phyloP scores from a whole-genome alignment of 768 basidiomycete species.

The Brasilioporus rufonigricans region DNA sequence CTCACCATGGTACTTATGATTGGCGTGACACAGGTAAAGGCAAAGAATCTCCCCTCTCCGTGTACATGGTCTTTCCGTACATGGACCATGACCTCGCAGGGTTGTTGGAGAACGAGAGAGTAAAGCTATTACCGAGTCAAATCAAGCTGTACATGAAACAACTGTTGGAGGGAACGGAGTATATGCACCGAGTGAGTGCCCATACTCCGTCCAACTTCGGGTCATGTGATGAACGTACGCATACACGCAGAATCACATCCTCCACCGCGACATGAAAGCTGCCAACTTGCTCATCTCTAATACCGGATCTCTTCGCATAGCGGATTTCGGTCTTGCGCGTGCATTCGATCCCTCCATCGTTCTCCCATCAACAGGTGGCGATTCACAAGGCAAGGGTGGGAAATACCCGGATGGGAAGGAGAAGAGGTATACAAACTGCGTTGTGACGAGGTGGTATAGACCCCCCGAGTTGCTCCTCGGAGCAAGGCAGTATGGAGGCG shows the following conservation, averaged over 20 bases:
- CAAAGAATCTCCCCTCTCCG: conserved; percentile 67
- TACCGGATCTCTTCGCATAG: conserved; percentile 78
- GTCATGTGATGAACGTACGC: conserved; percentile 7
- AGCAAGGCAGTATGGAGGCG: conserved; percentile 84
- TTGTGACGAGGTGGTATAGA: conserved; percentile 93
- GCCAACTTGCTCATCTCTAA: conserved; percentile 95
- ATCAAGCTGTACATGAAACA: conserved; percentile 98
- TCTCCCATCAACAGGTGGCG: conserved; percentile 20
- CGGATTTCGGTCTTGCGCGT: conserved; percentile 95
- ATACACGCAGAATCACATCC: conserved; percentile 76
- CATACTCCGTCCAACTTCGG: background rate
- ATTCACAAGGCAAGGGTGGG: conserved; percentile 17
- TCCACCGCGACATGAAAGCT: conserved; percentile 99
- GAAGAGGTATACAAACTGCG: conserved; percentile 90
- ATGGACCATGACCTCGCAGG: conserved; percentile 99
- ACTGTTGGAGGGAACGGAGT: conserved; percentile 92
- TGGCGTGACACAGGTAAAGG: conserved; percentile 39
- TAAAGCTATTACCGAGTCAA: conserved; percentile 75
- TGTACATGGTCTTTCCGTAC: conserved; percentile 99
- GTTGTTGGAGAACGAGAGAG: conserved; percentile 86
- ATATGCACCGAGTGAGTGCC: conserved; percentile 83
- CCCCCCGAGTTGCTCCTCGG: conserved; percentile 92
- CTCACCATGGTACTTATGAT: conserved; percentile 1
- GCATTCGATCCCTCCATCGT: conserved; percentile 59
- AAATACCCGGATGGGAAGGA: conserved; percentile 47